Evolutionary conservation across 2,329 filamentous ascomycete genomes (phyloP), one percentile per base, ranked within the genome.

Genomic region (Thielaviopsis populi): DNA sequence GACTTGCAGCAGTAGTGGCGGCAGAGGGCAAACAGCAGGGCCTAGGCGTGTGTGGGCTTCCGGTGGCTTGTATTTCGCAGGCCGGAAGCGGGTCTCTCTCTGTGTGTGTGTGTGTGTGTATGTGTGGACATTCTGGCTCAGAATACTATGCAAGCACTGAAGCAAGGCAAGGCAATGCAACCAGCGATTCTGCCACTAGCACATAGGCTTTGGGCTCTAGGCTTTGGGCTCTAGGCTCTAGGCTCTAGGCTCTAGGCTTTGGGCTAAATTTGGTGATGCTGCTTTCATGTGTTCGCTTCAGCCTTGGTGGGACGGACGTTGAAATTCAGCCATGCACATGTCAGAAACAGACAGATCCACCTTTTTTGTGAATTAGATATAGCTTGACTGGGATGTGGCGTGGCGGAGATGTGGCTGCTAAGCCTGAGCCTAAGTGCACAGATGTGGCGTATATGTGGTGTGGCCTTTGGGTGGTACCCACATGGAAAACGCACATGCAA

Each of bases 231-330:
- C 19, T 50, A 10, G 33, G 8, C 42, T n/a, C 42, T 46, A n/a
- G 24, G n/a, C 27, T 37, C 7, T 13, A n/a, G 24, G 13, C 53
- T 56, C 27, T 56, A n/a, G 53, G 53, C 53, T 56, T 27, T n/a
- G 27, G 7, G 27, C 53, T 37, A 56, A 33, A 24, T 56, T 56
- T 56, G 53, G 30, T 37, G 53, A 56, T 56, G 53, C 30, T 56
- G 53, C n/a, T 56, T 56, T 30, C 53, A 33, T 56, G 17, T 33
- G 53, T 33, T 33, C 33, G 13, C 17, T 19, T 37, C 53, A 56
- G 53, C 53, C 53, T 56, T 56, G 53, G 46, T 50, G 46, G 46
- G 30, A 56, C 30, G 22, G 53, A 56, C 53, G 53, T 56, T 56
- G 53, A 56, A 56, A 56, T 37, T 22, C 13, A 37, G 53, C 30